phyloP scores from a whole-genome alignment of 805 yeast genomes.

The Metschnikowia drakensbergensis region DNA sequence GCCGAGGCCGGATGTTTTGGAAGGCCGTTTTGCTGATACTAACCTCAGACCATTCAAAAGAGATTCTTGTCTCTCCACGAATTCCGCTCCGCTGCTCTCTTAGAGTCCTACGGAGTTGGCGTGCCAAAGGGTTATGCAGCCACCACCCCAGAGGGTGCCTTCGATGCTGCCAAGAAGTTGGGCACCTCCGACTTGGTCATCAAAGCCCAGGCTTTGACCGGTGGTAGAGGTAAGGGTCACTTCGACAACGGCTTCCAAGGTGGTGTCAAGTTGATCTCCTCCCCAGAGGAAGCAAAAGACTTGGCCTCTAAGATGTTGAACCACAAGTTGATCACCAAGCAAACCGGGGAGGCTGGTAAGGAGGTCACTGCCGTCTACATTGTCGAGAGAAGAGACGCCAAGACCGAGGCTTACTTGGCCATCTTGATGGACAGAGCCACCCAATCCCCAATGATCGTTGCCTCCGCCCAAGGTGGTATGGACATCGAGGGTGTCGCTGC shows the following conservation, averaged over 20 bases:
- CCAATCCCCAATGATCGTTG: constrained; percentile 89
- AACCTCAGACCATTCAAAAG: constrained; percentile 34
- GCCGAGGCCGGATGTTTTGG: not conserved
- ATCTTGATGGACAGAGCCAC: constrained; percentile 91
- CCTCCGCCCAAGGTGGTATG: constrained; percentile 99
- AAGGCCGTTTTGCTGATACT: constrained; percentile 11
- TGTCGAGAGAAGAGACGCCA: constrained; percentile 90
- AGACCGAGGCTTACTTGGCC: constrained; percentile 93
- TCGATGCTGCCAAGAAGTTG: constrained; percentile 70
- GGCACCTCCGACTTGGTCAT: constrained; percentile 80
- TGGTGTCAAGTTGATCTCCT: constrained; percentile 86
- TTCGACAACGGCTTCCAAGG: constrained; percentile 94
- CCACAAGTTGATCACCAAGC: constrained; percentile 94
- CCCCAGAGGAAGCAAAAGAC: constrained; percentile 82
- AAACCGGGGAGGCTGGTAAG: constrained; percentile 96
- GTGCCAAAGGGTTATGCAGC: constrained; percentile 93
- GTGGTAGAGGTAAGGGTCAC: constrained; percentile 99
- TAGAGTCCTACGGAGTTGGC: constrained; percentile 79
- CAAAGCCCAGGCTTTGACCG: constrained; percentile 98
- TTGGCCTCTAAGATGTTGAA: constrained; percentile 85
- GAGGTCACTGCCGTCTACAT: constrained; percentile 94
- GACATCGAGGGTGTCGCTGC: constrained; percentile 98
- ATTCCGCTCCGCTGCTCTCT: constrained; percentile 87
- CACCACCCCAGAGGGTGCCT: constrained; percentile 84
- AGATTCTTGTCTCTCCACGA: constrained; percentile 92